These are phyloP conservation scores for Xanthoparmelia taractica DNA, from an alignment of 495 filamentous ascomycete genomes.

Conservation along the genomic window DNA sequence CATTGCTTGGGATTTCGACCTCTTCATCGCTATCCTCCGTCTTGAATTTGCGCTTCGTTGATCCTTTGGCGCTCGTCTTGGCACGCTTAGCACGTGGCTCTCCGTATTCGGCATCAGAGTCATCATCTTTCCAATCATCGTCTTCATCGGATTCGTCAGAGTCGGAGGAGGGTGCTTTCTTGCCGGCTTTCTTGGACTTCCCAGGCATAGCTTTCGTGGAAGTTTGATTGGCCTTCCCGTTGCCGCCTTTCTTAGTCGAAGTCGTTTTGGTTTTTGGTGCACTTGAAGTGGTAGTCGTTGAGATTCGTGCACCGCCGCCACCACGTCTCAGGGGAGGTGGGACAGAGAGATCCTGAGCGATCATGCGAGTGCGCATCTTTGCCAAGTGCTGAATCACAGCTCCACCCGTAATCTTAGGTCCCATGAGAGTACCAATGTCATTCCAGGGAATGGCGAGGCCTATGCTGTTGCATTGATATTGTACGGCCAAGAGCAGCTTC, in stretches of 20 bases:
- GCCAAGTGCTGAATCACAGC: constrained; percentile 44
- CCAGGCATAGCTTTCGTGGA: not conserved
- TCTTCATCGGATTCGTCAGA: constrained; percentile 13
- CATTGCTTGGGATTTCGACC: not conserved
- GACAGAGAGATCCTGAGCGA: constrained; percentile 29
- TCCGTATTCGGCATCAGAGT: constrained; percentile 27
- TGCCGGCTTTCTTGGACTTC: not conserved
- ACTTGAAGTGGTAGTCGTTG: not conserved
- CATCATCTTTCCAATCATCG: constrained; percentile 15
- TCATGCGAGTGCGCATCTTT: constrained; percentile 37
- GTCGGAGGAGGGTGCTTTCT: not conserved
- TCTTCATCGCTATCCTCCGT: constrained; percentile 13
- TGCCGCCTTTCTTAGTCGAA: not conserved
- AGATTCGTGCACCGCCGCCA: not conserved
- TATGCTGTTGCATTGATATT: constrained; percentile 35
- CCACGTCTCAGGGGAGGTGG: constrained; percentile 38
- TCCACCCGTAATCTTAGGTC: constrained; percentile 33
- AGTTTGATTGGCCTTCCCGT: not conserved
- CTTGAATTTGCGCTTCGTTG: not conserved
- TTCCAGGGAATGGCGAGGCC: constrained; percentile 39
- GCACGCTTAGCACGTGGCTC: constrained; percentile 12
- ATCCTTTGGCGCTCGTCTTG: constrained; percentile 1
- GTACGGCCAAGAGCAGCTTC: constrained; percentile 37
- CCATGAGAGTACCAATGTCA: constrained; percentile 33
- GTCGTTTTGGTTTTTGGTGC: not conserved